Conservation (phyloP, 257 asterid species). For the Gentiana dahurica region DNA sequence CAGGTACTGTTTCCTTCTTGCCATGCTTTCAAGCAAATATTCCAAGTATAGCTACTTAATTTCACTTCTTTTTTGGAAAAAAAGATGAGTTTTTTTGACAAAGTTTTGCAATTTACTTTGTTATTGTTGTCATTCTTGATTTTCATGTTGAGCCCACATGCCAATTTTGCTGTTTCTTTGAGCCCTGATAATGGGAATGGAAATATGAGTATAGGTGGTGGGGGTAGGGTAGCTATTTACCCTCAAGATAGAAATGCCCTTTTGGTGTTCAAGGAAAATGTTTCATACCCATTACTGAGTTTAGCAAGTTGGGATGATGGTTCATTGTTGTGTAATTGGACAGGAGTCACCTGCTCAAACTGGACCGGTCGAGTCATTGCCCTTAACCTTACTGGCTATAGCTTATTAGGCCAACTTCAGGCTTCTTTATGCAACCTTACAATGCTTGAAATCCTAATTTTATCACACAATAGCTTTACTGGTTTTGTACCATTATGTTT, state of each 20-base stretch:
- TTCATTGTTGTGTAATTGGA: conserved; percentile 21
- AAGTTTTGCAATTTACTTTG: conserved; percentile 5
- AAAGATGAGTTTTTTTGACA: conserved; percentile 16
- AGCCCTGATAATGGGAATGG: conserved; percentile 5
- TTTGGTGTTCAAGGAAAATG: conserved; percentile 44
- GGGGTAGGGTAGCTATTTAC: conserved; percentile 11
- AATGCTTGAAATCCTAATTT: conserved; percentile 42
- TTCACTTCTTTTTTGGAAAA: conserved; percentile 4
- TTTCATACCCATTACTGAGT: conserved; percentile 37
- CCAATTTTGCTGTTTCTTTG: conserved; percentile 16
- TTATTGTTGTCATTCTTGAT: conserved; percentile 12
- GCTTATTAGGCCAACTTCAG: conserved; percentile 48
- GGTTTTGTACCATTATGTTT: conserved; percentile 51
- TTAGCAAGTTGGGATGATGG: conserved; percentile 49
- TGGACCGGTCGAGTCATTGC: conserved; percentile 45
- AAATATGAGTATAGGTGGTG: conserved; percentile 1
- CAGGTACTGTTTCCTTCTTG: background rate
- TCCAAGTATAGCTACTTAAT: conserved; percentile 7
- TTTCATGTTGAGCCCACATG: conserved; percentile 11
- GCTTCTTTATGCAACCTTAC: conserved; percentile 66
- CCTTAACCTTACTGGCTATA: conserved; percentile 63
- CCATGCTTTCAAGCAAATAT: background rate
- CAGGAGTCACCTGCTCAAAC: conserved; percentile 51
- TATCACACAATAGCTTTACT: conserved; percentile 26
- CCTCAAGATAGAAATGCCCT: conserved; percentile 46